These are phyloP conservation scores for Rhododendron mucronatum DNA, from an alignment of 148 eudicot species.

Conservation along the genomic window DNA sequence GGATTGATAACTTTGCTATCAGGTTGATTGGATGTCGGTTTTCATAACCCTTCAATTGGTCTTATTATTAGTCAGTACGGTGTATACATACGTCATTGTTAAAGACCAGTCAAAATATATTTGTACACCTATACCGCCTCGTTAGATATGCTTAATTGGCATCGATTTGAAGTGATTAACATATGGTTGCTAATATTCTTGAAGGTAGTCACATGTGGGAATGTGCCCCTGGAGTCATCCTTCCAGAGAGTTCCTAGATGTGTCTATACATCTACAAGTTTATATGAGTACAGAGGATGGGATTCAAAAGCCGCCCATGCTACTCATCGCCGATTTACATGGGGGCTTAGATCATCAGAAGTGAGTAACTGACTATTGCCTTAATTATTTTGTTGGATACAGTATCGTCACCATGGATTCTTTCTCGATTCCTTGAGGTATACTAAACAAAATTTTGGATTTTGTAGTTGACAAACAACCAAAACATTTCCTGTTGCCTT, in stretches of 20 bases:
- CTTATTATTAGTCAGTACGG: neutral
- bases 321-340: slow-evolving; percentile 78
- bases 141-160: neutral
- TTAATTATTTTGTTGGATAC: neutral
- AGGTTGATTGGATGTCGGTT: neutral
- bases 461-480: neutral
- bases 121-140: neutral
- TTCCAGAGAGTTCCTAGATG: slow-evolving; percentile 84
- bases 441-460: neutral
- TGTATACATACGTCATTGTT: neutral
- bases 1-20: neutral
- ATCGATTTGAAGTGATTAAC: neutral
- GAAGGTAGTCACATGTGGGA: slow-evolving; percentile 95
- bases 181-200: slow-evolving; percentile 2
- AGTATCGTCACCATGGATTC: neutral
- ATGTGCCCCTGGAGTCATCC: slow-evolving; percentile 87
- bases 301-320: slow-evolving; percentile 80
- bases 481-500: neutral
- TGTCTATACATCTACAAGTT: slow-evolving; percentile 77
- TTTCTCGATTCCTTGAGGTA: neutral
- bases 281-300: slow-evolving; percentile 88
- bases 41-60: neutral
- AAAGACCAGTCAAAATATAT: neutral
- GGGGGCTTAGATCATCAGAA: slow-evolving; percentile 87
- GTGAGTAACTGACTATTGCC: slow-evolving; percentile 32